Evolutionary conservation across 306 rosid species (phyloP), one percentile per base, ranked within the genome.

Genomic region (Clitoria ternatea): DNA sequence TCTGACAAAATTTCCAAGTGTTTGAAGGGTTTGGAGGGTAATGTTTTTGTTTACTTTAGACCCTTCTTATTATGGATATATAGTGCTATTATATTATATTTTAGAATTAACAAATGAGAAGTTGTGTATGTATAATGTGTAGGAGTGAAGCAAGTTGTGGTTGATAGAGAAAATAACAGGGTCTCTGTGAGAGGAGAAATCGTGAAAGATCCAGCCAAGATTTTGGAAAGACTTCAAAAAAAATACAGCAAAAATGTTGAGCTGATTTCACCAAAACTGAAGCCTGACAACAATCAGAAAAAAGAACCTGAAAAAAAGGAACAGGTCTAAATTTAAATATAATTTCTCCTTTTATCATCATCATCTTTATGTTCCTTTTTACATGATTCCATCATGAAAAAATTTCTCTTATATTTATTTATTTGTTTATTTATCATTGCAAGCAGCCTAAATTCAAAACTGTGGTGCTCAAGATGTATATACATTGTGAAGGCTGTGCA

Each of bases 401-500:
- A 4, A 13, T 10, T 11, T 53, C 2, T 53, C 7, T 12, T 1
- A 3, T 10, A 3, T 68, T 20, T 66, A 47, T 52, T 10, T 13
- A 6, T 26, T 4, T n/a, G n/a, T n/a, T n/a, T n/a, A n/a, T n/a
- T 35, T 11, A 36, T 47, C 15, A 30, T 11, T 49, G 47, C 23
- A 44, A 60, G 14, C 40, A 75, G 88, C 40, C 53, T 32, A 77
- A 50, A 13, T 15, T 78, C n/a, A 93, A 82, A 64, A 73, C 57
- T 19, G 68, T 83, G 65, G 86, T 70, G 78, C 92, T 94, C 52
- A 87, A 89, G 78, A 80, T 80, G 81, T 63, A 45, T 40, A 74
- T 94, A 43, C 90, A 90, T 52, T 94, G 98, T 7, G 79, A 86
- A 62, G 97, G 90, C 5, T 94, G 98, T 80, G 88, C 9, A 24